Percentiles rank a stretch among this genome's conserved stretches.
Evolutionary conservation across 192 early-diverging fungal species (phyloP).

Genomic region (Podila clonocystis): DNA sequence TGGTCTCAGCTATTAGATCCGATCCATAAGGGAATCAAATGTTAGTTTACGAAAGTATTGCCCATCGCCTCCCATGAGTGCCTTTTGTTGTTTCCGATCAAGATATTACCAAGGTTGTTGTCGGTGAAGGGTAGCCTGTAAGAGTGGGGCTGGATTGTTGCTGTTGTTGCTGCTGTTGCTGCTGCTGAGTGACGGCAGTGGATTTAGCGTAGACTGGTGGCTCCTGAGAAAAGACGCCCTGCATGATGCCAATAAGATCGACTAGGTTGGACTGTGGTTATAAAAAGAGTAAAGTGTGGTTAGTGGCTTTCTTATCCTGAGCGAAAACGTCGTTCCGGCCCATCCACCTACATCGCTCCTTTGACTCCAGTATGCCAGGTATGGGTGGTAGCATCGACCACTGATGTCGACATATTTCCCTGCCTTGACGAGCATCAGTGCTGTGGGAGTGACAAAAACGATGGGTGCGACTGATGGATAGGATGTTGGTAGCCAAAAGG

Average conservation of each 20-base stretch:
- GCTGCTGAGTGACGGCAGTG: conserved; percentile 28
- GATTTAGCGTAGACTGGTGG: conserved; percentile 81
- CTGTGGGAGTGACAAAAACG: conserved; percentile 89
- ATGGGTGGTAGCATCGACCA: conserved; percentile 87
- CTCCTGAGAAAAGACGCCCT: conserved; percentile 75
- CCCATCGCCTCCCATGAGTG: too few species aligned
- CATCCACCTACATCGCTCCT: conserved; percentile 51
- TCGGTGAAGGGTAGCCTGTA: conserved; percentile 39
- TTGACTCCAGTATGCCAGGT: conserved; percentile 79
- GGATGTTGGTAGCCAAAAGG: conserved; percentile 84
- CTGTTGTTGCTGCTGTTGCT: conserved; percentile 35
- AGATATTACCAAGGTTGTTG: conserved; percentile 5
- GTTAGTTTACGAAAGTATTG: neutral
- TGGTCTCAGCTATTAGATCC: conserved; percentile 21
- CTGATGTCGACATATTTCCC: conserved; percentile 86
- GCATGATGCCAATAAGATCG: conserved; percentile 70
- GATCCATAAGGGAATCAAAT: neutral
- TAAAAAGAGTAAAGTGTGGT: conserved; percentile 31
- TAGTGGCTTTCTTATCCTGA: conserved; percentile 13
- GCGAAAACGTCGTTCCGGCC: neutral
- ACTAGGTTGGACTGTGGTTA: conserved; percentile 54
- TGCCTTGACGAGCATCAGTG: conserved; percentile 84
- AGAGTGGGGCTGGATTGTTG: conserved; percentile 52
- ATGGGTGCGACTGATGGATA: conserved; percentile 87
- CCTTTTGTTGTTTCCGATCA: too few species aligned